phyloP scores from a whole-genome alignment of 345 rosid species.

The Camelina hispida region DNA sequence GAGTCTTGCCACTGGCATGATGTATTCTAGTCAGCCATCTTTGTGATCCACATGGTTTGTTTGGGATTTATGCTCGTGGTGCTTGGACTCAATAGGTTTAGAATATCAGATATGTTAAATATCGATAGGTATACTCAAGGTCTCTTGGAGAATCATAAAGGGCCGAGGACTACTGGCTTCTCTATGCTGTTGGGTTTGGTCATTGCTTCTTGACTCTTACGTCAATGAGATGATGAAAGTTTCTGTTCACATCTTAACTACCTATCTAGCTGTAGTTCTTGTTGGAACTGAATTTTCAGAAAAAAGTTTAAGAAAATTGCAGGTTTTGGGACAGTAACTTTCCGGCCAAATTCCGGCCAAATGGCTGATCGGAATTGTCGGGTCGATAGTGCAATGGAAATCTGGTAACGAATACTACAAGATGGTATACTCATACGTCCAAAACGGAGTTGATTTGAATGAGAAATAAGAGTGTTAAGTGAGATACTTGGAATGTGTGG shows the following conservation, averaged over 20 bases:
- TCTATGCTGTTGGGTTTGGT: slow-evolving; percentile 84
- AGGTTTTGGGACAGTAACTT: no score
- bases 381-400: no score
- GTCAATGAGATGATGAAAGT: slow-evolving; percentile 89
- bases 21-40: slow-evolving; percentile 83
- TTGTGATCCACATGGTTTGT: slow-evolving; percentile 67
- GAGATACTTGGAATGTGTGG: no score
- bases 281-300: no score
- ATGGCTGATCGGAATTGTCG: no score
- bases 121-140: slow-evolving; percentile 62
- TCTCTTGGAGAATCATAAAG: slow-evolving; percentile 50
- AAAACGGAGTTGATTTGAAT: no score
- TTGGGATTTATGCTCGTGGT: slow-evolving; percentile 63
- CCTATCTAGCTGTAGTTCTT: slow-evolving; percentile 87
- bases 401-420: no score
- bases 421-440: no score
- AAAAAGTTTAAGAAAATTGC: no score
- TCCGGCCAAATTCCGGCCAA: no score
- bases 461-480: no score
- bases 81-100: slow-evolving; percentile 79
- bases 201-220: slow-evolving; percentile 70
- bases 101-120: slow-evolving; percentile 71
- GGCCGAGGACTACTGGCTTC: slow-evolving; percentile 88
- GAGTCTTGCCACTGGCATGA: slow-evolving; percentile 84
- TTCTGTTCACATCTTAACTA: slow-evolving; percentile 86